Evolutionary conservation across 768 basidiomycete genomes (phyloP).

Genomic region (Amanita pseudoporphyria): DNA sequence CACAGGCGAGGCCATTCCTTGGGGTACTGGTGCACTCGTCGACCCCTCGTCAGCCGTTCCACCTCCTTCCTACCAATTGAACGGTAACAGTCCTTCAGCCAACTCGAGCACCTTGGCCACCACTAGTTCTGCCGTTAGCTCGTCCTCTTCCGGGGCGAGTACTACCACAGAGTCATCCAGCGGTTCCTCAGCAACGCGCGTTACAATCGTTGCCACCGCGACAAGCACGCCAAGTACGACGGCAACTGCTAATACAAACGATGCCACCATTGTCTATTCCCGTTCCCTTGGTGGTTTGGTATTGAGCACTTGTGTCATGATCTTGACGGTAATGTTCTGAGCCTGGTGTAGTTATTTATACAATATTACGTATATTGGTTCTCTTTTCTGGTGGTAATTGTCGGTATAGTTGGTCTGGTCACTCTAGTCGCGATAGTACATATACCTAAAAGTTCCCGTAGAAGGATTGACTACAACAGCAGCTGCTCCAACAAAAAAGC

Average conservation of each 20-base stretch:
- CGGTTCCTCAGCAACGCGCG: not conserved
- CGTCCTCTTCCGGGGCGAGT: not conserved
- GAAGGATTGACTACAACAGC: not conserved
- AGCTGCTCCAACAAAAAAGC: slow-evolving; percentile 2
- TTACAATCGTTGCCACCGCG: not conserved
- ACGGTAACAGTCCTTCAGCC: slow-evolving; percentile 6
- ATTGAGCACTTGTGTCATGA: not conserved
- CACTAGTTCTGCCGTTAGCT: slow-evolving; percentile 2
- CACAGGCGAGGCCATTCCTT: slow-evolving; percentile 44
- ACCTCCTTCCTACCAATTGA: slow-evolving; percentile 22
- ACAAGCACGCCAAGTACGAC: not conserved
- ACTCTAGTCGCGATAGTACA: not conserved
- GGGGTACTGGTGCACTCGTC: slow-evolving; percentile 55
- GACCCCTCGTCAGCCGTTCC: slow-evolving; percentile 30
- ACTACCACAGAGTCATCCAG: not conserved
- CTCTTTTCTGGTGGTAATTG: not conserved
- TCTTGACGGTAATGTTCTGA: not conserved
- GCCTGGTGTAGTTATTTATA: not conserved
- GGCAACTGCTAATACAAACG: not conserved
- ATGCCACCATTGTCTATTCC: not conserved
- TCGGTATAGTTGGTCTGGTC: not conserved
- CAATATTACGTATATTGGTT: not conserved
- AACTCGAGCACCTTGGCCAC: not conserved
- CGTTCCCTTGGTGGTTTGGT: not conserved
- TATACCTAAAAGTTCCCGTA: not conserved